Conservation (phyloP, 306 rosid genomes). For the Urtica urens region DNA sequence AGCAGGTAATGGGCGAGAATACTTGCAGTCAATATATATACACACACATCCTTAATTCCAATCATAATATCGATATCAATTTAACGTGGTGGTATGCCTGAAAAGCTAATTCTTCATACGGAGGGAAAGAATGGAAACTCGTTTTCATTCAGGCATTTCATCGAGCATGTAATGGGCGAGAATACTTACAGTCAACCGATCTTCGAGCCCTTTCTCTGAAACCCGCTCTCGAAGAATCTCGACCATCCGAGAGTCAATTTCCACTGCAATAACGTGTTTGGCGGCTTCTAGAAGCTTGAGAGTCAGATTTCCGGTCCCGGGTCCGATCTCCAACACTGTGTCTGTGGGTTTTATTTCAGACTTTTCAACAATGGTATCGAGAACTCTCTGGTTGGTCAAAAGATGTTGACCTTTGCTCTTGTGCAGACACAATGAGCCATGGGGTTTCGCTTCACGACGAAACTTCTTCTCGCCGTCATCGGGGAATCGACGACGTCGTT, state of each 20-base stretch:
- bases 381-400: slow-evolving; percentile 58
- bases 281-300: slow-evolving; percentile 69
- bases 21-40: background rate
- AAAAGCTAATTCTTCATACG: no score
- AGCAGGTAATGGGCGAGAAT: background rate
- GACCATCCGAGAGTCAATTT: slow-evolving; percentile 72
- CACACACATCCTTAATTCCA: background rate
- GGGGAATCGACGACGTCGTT: slow-evolving; percentile 2
- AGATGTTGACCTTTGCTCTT: slow-evolving; percentile 88
- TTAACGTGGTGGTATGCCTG: no score
- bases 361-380: slow-evolving; percentile 49
- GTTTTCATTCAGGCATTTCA: slow-evolving; percentile 23
- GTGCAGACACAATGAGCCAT: slow-evolving; percentile 35
- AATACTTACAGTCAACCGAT: slow-evolving; percentile 37
- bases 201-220: slow-evolving; percentile 14
- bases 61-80: background rate
- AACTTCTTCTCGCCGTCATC: slow-evolving; percentile 4
- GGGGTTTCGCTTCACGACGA: no score
- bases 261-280: slow-evolving; percentile 46
- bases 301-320: slow-evolving; percentile 93
- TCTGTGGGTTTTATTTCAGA: slow-evolving; percentile 58
- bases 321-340: slow-evolving; percentile 92
- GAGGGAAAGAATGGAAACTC: no score
- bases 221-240: slow-evolving; percentile 53
- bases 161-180: slow-evolving; percentile 19